These are phyloP conservation scores for Fusarium fracticaudum DNA, from an alignment of 2,329 filamentous ascomycete species.

Conservation along the genomic window DNA sequence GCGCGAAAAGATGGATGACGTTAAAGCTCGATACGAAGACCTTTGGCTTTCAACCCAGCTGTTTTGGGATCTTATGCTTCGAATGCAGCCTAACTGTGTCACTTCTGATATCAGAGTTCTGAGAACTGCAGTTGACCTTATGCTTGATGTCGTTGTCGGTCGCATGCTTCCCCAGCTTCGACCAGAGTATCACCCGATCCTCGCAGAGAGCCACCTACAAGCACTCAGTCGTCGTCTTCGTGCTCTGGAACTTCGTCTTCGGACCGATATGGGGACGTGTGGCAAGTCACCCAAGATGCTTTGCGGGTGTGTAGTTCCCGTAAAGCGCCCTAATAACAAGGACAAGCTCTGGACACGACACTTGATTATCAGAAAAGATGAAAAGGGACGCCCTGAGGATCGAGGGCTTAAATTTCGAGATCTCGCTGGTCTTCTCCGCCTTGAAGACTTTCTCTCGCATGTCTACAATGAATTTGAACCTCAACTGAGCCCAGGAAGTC, in stretches of 20 bases:
- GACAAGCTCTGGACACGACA: constrained; percentile 10
- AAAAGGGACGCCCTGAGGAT: neutral
- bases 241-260: constrained; percentile 1
- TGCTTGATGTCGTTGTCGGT: constrained; percentile 13
- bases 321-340: constrained; percentile 27
- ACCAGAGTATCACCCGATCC: neutral
- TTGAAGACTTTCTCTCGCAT: constrained; percentile 26
- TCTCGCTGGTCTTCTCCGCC: constrained; percentile 21
- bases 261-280: constrained; percentile 4
- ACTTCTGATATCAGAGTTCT: neutral
- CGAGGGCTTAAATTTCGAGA: constrained; percentile 7
- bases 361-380: neutral
- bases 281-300: constrained; percentile 11
- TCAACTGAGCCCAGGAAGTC: neutral
- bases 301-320: constrained; percentile 9
- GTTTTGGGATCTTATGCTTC: constrained; percentile 28
- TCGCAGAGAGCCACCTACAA: neutral
- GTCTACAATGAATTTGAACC: constrained; percentile 4
- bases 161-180: neutral
- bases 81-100: constrained; percentile 30
- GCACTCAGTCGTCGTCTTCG: constrained; percentile 15
- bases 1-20: neutral
- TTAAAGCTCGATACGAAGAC: neutral
- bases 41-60: constrained; percentile 24
- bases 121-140: constrained; percentile 7